Conservation (phyloP, 768 basidiomycete species). For the Clitopilus passeckerianus region DNA sequence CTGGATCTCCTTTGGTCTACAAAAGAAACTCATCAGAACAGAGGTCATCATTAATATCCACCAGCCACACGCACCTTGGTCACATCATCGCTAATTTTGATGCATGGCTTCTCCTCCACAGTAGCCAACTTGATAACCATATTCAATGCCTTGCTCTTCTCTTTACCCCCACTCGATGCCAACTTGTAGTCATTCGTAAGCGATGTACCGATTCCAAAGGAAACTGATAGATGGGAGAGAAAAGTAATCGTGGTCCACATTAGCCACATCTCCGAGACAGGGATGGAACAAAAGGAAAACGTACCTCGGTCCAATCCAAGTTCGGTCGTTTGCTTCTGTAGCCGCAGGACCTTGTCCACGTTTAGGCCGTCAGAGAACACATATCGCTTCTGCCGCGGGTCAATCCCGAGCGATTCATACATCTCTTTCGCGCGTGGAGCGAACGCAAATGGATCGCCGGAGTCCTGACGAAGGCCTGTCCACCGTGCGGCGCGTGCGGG, state of each 20-base stretch:
- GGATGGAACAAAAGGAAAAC: constrained; percentile 8
- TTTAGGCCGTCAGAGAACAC: constrained; percentile 84
- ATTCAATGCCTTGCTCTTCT: constrained; percentile 79
- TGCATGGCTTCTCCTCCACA: constrained; percentile 69
- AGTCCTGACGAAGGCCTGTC: constrained; percentile 88
- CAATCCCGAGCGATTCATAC: constrained; percentile 68
- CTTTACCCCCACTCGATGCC: constrained; percentile 29
- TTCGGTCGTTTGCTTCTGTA: constrained; percentile 69
- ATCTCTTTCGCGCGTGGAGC: constrained; percentile 67
- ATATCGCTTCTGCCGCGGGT: constrained; percentile 59
- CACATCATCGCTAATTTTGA: constrained; percentile 93
- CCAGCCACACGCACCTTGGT: constrained; percentile 50
- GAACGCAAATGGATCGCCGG: constrained; percentile 85
- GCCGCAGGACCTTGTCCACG: constrained; percentile 60
- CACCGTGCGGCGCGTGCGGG: constrained; percentile 64
- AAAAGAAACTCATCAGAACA: not conserved
- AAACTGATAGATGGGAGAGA: constrained; percentile 38
- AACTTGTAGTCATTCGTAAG: constrained; percentile 84
- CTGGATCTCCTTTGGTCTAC: constrained; percentile 66
- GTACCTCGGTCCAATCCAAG: constrained; percentile 63
- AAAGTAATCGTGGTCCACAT: not conserved
- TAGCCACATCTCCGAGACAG: constrained; percentile 1
- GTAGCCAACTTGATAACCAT: constrained; percentile 92
- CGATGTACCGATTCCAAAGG: constrained; percentile 92
- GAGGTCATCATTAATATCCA: not conserved